Conservation (phyloP, 1,284 basidiomycete genomes). For the Sporisorium sorghi region DNA sequence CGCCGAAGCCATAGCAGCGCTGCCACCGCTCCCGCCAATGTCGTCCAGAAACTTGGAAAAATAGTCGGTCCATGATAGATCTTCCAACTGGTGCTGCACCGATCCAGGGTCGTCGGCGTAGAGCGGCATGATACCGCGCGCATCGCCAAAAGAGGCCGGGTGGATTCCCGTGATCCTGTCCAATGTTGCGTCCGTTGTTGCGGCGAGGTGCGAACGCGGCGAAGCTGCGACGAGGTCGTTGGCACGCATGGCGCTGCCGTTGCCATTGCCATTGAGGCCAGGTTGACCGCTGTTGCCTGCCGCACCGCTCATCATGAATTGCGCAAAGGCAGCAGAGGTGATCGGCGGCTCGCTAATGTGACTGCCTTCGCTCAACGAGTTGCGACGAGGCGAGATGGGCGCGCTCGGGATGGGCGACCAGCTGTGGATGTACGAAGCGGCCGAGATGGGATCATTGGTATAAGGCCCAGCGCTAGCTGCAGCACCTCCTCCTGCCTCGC, state of each 20-base stretch:
- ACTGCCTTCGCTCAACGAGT: constrained; percentile 35
- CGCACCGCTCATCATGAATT: constrained; percentile 33
- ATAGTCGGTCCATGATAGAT: constrained; percentile 53
- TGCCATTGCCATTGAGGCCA: constrained; percentile 3
- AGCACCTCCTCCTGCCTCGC: constrained; percentile 18
- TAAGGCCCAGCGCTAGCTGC: constrained; percentile 2
- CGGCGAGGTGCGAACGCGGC: constrained; percentile 6
- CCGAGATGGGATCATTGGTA: constrained; percentile 36
- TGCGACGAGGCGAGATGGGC: constrained; percentile 49
- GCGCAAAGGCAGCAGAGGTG: constrained; percentile 36
- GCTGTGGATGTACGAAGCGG: constrained; percentile 47
- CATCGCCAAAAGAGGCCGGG: constrained; percentile 48
- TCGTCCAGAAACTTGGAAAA: constrained; percentile 51
- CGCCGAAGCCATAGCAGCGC: constrained; percentile 12
- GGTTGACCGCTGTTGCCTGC: constrained; percentile 8
- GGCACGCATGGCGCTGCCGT: neutral
- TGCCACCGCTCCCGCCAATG: constrained; percentile 30
- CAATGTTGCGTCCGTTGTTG: constrained; percentile 4
- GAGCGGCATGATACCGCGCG: constrained; percentile 45
- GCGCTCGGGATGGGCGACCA: constrained; percentile 52
- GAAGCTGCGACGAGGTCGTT: constrained; percentile 11
- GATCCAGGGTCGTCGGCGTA: constrained; percentile 42
- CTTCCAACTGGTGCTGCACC: constrained; percentile 43
- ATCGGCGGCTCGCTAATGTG: constrained; percentile 20
- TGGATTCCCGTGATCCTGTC: constrained; percentile 17